Evolutionary conservation across 2,329 filamentous ascomycete species (phyloP).

Genomic region (Dothidotthia symphoricarpi): DNA sequence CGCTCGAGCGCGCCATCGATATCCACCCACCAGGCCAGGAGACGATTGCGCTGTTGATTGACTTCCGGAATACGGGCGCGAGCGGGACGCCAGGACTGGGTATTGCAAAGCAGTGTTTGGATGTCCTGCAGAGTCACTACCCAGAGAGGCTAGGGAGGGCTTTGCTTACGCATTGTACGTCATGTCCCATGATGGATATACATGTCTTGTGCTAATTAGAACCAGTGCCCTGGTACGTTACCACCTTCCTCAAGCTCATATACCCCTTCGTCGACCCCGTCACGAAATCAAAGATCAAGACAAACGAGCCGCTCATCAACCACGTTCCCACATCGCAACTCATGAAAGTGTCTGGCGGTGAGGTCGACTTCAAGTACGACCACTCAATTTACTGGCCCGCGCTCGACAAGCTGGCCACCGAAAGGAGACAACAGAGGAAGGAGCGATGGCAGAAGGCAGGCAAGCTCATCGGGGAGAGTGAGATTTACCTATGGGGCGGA

Average conservation of each 20-base stretch:
- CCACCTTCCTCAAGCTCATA: constrained; percentile 94
- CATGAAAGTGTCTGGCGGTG: constrained; percentile 73
- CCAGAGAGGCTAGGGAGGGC: constrained; percentile 87
- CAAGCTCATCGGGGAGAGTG: constrained; percentile 78
- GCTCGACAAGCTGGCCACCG: constrained; percentile 67
- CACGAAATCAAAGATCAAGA: constrained; percentile 92
- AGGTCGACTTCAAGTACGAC: constrained; percentile 87
- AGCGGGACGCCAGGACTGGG: constrained; percentile 74
- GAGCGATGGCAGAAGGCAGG: constrained; percentile 78
- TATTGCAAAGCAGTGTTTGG: constrained; percentile 78
- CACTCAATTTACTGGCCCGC: constrained; percentile 88
- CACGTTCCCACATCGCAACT: constrained; percentile 82
- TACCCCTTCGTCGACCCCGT: constrained; percentile 94
- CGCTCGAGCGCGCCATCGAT: constrained; percentile 88
- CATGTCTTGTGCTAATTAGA: too few species aligned
- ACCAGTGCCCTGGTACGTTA: constrained; percentile 83
- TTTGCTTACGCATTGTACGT: constrained; percentile 80
- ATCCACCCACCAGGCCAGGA: constrained; percentile 85
- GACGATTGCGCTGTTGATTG: constrained; percentile 81
- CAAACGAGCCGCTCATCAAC: constrained; percentile 85
- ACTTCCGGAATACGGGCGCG: constrained; percentile 78
- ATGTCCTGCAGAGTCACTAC: constrained; percentile 93
- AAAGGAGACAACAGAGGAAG: constrained; percentile 61
- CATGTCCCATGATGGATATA: not conserved
- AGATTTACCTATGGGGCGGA: constrained; percentile 82